A percentile compares a stretch with the other conserved stretches of the same genome.
phyloP scores from a whole-genome alignment of 2,329 filamentous ascomycete genomes.

The Fusarium transvaalense region DNA sequence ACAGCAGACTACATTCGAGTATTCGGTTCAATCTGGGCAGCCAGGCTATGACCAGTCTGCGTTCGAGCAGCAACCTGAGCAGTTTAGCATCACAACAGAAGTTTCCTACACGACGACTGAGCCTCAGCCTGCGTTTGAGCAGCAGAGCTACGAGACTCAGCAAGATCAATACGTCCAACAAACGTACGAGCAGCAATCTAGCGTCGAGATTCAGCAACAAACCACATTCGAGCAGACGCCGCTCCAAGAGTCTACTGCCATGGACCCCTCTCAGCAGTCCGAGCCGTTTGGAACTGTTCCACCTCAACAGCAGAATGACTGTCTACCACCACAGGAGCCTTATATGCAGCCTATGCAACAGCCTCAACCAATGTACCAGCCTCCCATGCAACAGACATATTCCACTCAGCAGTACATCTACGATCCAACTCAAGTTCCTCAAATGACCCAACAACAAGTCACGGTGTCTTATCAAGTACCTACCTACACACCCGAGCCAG shows the following conservation, averaged over 20 bases:
- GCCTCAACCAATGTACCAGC: slow-evolving; percentile 11
- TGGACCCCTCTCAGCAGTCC: background rate
- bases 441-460: slow-evolving; percentile 12
- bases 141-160: slow-evolving; percentile 11
- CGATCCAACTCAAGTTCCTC: slow-evolving; percentile 11
- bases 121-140: background rate
- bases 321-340: slow-evolving; percentile 3
- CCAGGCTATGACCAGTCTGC: slow-evolving; percentile 2
- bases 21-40: slow-evolving; percentile 10
- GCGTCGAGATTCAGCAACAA: slow-evolving; percentile 25
- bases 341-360: slow-evolving; percentile 8
- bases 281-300: background rate
- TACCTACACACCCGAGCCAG: background rate
- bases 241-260: background rate
- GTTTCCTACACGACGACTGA: slow-evolving; percentile 8
- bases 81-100: slow-evolving; percentile 17
- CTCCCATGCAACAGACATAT: slow-evolving; percentile 9
- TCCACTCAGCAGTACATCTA: slow-evolving; percentile 11
- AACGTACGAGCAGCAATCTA: slow-evolving; percentile 25
- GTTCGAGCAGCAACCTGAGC: slow-evolving; percentile 25
- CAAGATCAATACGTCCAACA: slow-evolving; percentile 20
- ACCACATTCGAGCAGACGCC: background rate
- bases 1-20: slow-evolving; percentile 30
- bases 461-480: slow-evolving; percentile 21
- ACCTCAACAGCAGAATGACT: slow-evolving; percentile 4